Evolutionary conservation across 306 rosid species (phyloP).

Genomic region (Trifolium repens): DNA sequence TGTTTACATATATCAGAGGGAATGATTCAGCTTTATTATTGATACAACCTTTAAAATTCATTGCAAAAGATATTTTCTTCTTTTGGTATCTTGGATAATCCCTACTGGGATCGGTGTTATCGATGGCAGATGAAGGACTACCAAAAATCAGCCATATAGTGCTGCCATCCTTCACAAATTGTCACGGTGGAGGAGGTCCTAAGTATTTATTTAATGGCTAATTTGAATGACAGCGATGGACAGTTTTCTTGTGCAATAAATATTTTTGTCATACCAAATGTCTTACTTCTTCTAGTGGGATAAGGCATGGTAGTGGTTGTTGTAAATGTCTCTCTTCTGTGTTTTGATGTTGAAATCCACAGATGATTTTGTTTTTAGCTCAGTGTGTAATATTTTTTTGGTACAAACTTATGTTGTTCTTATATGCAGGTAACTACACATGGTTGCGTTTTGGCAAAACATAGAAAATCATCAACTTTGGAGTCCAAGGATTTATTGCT

Average conservation of each 20-base stretch:
- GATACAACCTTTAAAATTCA: not conserved
- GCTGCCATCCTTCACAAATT: not conserved
- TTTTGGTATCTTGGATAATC: constrained; percentile 8
- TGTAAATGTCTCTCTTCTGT: constrained; percentile 7
- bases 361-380: constrained; percentile 33
- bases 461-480: constrained; percentile 87
- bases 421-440: constrained; percentile 72
- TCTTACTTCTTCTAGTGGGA: not conserved
- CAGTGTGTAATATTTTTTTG: constrained; percentile 26
- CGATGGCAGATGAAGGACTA: not conserved
- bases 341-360: constrained; percentile 22
- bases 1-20: constrained; percentile 3
- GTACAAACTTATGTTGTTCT: constrained; percentile 34
- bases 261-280: constrained; percentile 1
- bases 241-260: constrained; percentile 2
- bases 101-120: not conserved
- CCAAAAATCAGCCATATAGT: not conserved
- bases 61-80: not conserved
- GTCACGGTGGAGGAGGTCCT: not conserved
- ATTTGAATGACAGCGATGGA: constrained; percentile 1
- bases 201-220: too few relatives aligned
- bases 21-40: constrained; percentile 19
- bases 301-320: not conserved
- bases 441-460: constrained; percentile 95
- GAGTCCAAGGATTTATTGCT: constrained; percentile 95